Evolutionary conservation across 306 rosid genomes (phyloP), one percentile per base, ranked within the genome.

Genomic region (Quercus ilex): DNA sequence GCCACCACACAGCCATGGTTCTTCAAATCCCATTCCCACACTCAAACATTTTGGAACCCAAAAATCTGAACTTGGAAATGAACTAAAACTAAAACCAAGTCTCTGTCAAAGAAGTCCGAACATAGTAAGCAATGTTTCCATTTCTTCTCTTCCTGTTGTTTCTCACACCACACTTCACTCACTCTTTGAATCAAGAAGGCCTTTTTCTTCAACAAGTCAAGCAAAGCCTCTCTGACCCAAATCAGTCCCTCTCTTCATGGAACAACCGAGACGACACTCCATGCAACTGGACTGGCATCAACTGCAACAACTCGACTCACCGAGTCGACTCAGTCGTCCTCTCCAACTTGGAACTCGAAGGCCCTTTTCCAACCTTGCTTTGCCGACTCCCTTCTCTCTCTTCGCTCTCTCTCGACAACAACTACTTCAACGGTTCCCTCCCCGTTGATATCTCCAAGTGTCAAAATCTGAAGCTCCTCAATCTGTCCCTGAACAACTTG

Each of bases 351-450:
- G 56, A 19, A 26, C 86, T 91, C 69, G 17, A 74, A 6, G 93
- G 93, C 1, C 88, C 88, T 0, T 85, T 92, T 68, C 96, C 93
- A 1, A 6, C 73, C 46, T 56, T 79, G 49, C 81, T 92, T 55
- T 92, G 97, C 81, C 92, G 83, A 69, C 87, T 90, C 5, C 80
- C 94, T 78, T 80, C 85, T 74, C 89, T 94, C 92, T 70, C 92
- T 59, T 9, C 2, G 23, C 63, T 94, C 81, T 77, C 86, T 7
- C 84, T 92, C 23, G 9, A 9, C 69, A 2, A 85, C 84, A 92
- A 90, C 84, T 15, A 6, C 77, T 65, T 86, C 69, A 59, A 55
- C 77, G 82, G 77, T 20, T 19, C 85, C n/a, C 88, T 89, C 78
- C 14, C 88, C 17, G 33, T 69, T 6, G 49, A 77, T 67, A 10